These are phyloP conservation scores for Amphirosellinia nigrospora DNA, from an alignment of 495 filamentous ascomycete genomes.

Conservation along the genomic window DNA sequence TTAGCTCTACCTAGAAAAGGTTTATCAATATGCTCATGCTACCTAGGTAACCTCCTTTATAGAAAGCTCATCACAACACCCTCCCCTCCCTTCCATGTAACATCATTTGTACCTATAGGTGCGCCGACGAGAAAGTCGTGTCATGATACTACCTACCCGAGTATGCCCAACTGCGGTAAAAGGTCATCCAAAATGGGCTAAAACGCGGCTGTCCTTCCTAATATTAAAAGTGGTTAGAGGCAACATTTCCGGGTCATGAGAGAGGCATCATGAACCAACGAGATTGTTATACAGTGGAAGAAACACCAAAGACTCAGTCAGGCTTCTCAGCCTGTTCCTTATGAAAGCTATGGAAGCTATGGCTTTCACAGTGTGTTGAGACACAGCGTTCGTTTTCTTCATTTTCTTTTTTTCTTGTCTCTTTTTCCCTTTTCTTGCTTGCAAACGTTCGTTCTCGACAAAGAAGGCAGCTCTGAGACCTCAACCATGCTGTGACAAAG, in stretches of 20 bases:
- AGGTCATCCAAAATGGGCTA: background rate
- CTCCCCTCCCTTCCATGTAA: too few species aligned
- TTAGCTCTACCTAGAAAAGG: too few species aligned
- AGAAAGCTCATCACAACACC: background rate
- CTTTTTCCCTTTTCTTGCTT: background rate
- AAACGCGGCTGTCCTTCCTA: background rate
- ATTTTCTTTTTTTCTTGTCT: background rate
- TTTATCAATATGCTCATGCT: background rate
- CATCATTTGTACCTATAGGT: background rate
- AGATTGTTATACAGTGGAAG: too few species aligned
- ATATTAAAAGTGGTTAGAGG: background rate
- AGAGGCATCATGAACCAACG: background rate
- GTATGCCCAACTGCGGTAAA: background rate
- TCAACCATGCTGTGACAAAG: conserved; percentile 8
- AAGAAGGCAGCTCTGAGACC: conserved; percentile 7
- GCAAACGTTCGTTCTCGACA: conserved; percentile 19
- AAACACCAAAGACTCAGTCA: too few species aligned
- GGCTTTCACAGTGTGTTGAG: background rate
- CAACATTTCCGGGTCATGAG: background rate
- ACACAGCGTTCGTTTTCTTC: background rate
- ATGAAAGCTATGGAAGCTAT: background rate
- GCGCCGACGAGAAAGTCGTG: background rate
- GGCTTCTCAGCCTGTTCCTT: background rate
- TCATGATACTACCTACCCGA: too few species aligned
- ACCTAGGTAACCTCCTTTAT: background rate